Base-by-base conservation (phyloP, 768 basidiomycete species). In the Termitomyces sp. region DNA sequence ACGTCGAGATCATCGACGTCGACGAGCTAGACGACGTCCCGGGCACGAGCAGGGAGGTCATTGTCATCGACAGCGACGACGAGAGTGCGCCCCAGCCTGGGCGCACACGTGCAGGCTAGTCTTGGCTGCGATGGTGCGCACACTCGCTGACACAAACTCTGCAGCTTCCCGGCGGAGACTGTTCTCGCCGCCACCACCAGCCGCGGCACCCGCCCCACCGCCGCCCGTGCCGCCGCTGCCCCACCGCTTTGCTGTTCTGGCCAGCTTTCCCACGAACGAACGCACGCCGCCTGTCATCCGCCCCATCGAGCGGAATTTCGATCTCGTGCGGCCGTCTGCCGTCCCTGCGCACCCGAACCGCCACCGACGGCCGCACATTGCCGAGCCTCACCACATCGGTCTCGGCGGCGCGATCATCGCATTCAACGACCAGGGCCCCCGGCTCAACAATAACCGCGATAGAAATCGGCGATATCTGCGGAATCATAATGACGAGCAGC, bases 391-490 rank as follows among this genome's bases (percentile, higher is more conserved):
- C 45, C 83, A 83, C 59, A 70, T 77, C 77, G 84, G 84, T 15
- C 68, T 89, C 24, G 87, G 87, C 8, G 87, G 87, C 22, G 87
- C 82, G 2, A 62, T 88, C 4, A 70, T 87, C 6, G 75, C 85
- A 10, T 54, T 67, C 33, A 71, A 75, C 57, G 37, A 58, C 4
- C 51, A 45, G n/a, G 68, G 69, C 45, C 65, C 64, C 2, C 66
- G 68, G 34, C 34, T 39, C n/a, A 54, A 54, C 13, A 49, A 44
- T 29, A 45, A 44, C 18, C 49, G 47, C 18, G 51, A 61, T 13
- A 44, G 63, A 55, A 64, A 60, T 22, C 68, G 64, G 10, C 59
- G 57, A 24, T 28, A 63, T 26, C 56, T 60, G 26, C 63, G 66
- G n/a, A 58, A 55, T 31, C 60, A 55, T 7, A 42, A 53, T n/a